These are phyloP conservation scores for Leucocoprinus leucothites DNA, from an alignment of 768 basidiomycete genomes.

Conservation along the genomic window DNA sequence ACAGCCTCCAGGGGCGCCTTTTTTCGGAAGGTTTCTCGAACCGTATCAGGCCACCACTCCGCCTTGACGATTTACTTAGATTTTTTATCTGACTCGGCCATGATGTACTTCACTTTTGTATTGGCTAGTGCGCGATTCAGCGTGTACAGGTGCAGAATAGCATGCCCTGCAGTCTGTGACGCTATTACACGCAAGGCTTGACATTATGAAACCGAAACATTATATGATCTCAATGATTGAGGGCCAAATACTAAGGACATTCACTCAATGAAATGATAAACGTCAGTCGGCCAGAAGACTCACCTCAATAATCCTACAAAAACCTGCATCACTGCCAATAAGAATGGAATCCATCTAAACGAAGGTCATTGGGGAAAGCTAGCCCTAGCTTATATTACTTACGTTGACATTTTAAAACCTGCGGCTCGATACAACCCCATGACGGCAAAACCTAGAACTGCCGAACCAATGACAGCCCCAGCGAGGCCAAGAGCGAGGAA, in stretches of 20 bases:
- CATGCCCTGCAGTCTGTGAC: too few species aligned
- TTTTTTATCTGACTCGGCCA: too few species aligned
- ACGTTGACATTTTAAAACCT: slow-evolving; percentile 51
- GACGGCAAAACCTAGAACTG: slow-evolving; percentile 42
- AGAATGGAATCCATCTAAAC: slow-evolving; percentile 43
- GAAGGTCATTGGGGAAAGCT: not conserved
- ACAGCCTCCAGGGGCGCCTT: too few species aligned
- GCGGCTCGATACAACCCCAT: slow-evolving; percentile 43
- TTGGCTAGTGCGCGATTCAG: too few species aligned
- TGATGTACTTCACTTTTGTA: too few species aligned
- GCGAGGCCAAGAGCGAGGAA: slow-evolving; percentile 40
- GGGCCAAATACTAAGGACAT: slow-evolving; percentile 35
- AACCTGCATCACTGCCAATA: slow-evolving; percentile 40
- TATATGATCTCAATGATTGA: slow-evolving; percentile 43
- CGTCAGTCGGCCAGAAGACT: not conserved
- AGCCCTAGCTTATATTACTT: slow-evolving; percentile 16
- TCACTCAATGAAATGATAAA: not conserved
- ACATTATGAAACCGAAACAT: too few species aligned
- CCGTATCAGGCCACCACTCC: too few species aligned
- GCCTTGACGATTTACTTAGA: too few species aligned
- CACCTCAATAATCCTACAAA: slow-evolving; percentile 41
- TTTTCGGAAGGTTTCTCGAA: too few species aligned
- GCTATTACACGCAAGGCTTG: too few species aligned
- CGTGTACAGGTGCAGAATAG: too few species aligned
- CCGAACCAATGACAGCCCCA: slow-evolving; percentile 44